Conservation (phyloP, 2,329 filamentous ascomycete genomes). For the Phoma sp. region DNA sequence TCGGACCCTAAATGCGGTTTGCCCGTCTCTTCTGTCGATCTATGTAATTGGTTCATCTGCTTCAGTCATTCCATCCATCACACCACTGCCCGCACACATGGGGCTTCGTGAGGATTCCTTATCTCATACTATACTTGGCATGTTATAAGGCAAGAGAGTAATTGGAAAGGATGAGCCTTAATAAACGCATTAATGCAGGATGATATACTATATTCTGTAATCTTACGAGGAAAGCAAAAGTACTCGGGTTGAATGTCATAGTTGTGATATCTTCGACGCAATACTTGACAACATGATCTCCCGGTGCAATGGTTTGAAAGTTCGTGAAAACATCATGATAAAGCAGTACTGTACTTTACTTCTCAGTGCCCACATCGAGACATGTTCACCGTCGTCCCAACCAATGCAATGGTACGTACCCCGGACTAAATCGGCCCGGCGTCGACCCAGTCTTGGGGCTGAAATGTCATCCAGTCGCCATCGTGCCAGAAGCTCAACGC, state of each 20-base stretch:
- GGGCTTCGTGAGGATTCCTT: neutral
- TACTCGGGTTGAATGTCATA: neutral
- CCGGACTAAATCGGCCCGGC: conserved; percentile 30
- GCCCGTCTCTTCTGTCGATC: conserved; percentile 3
- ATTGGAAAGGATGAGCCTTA: neutral
- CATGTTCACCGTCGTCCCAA: neutral
- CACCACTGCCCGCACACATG: neutral
- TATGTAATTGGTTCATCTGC: conserved; percentile 8
- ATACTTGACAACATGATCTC: neutral
- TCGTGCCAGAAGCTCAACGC: conserved; percentile 2
- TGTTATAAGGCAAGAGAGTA: neutral
- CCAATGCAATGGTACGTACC: conserved; percentile 6
- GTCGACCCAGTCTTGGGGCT: conserved; percentile 8
- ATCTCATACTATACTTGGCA: neutral
- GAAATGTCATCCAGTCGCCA: conserved; percentile 16
- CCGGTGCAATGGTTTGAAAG: neutral
- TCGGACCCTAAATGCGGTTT: conserved; percentile 3
- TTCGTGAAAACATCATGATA: neutral
- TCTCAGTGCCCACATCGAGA: neutral
- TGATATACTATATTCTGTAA: no score
- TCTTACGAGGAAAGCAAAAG: no score
- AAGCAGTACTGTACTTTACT: neutral
- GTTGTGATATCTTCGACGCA: neutral
- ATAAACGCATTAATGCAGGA: no score
- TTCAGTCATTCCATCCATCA: neutral